These are phyloP conservation scores for Cudoniella acicularis DNA, from an alignment of 495 filamentous ascomycete genomes.

Conservation along the genomic window DNA sequence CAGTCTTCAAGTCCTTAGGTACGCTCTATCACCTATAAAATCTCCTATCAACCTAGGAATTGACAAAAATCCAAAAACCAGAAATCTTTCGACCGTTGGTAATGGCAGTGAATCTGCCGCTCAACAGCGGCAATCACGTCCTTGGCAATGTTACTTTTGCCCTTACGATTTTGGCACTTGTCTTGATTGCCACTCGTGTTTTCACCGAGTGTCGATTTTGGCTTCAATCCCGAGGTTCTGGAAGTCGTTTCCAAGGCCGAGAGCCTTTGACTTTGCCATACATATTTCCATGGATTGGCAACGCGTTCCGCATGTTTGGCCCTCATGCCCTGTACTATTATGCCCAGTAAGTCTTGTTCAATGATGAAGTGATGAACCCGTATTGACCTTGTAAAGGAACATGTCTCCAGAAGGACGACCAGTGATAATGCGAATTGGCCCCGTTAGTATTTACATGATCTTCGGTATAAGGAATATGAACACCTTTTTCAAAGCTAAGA, in stretches of 20 bases:
- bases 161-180: too few relatives aligned
- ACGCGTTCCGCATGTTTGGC: neutral
- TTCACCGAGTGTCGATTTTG: conserved; percentile 10
- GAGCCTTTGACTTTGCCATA: conserved; percentile 14
- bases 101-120: too few relatives aligned
- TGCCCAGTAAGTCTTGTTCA: neutral
- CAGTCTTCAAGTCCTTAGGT: too few relatives aligned
- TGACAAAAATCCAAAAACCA: too few relatives aligned
- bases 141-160: neutral
- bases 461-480: conserved; percentile 9
- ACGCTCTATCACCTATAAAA: too few relatives aligned
- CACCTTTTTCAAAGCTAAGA: conserved; percentile 9
- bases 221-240: conserved; percentile 7
- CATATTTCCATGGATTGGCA: conserved; percentile 3
- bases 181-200: neutral
- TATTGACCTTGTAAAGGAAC: neutral
- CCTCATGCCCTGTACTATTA: conserved; percentile 8
- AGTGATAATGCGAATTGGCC: conserved; percentile 1
- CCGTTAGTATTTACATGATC: conserved; percentile 8
- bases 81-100: too few relatives aligned
- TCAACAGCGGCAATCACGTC: neutral
- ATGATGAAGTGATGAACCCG: neutral
- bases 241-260: conserved; percentile 3
- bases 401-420: conserved; percentile 2
- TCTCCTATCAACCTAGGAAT: too few relatives aligned